phyloP scores from a whole-genome alignment of 1,284 basidiomycete species.

The Tremellales sp. region DNA sequence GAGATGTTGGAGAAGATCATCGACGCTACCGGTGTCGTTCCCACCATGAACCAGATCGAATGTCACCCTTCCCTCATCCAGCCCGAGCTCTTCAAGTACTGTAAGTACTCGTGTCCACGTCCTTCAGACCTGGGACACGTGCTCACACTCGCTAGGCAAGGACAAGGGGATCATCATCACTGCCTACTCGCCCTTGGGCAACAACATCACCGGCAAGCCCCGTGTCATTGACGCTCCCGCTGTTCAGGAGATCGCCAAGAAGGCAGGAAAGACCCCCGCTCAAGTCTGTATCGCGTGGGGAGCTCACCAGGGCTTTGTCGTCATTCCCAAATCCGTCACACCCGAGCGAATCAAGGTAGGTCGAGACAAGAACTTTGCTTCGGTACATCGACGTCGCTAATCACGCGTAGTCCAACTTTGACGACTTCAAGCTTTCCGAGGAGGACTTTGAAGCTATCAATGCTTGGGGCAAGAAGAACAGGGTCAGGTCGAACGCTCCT shows the following conservation, averaged over 20 bases:
- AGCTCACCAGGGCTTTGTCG: conserved; percentile 60
- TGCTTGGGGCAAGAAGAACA: conserved; percentile 56
- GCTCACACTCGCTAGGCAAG: conserved; percentile 55
- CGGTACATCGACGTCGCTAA: conserved; percentile 6
- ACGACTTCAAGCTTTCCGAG: conserved; percentile 60
- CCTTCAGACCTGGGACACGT: neutral
- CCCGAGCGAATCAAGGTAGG: conserved; percentile 49
- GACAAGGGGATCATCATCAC: conserved; percentile 72
- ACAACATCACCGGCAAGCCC: conserved; percentile 51
- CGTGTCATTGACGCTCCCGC: conserved; percentile 51
- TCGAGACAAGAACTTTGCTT: neutral
- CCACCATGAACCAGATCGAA: conserved; percentile 79
- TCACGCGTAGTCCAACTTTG: conserved; percentile 67
- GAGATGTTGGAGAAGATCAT: conserved; percentile 65
- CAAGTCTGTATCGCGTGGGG: conserved; percentile 70
- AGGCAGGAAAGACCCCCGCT: conserved; percentile 58
- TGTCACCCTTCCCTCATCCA: conserved; percentile 61
- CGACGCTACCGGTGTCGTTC: conserved; percentile 68
- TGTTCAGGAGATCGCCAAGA: conserved; percentile 60
- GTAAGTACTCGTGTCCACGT: conserved; percentile 6
- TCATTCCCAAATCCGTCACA: conserved; percentile 68
- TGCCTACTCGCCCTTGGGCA: conserved; percentile 80
- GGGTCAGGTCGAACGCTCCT: conserved; percentile 62
- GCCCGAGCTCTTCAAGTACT: conserved; percentile 37
- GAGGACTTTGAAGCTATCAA: conserved; percentile 61